These are phyloP conservation scores for Fusarium protoensiforme DNA, from an alignment of 2,329 filamentous ascomycete genomes.

Conservation along the genomic window DNA sequence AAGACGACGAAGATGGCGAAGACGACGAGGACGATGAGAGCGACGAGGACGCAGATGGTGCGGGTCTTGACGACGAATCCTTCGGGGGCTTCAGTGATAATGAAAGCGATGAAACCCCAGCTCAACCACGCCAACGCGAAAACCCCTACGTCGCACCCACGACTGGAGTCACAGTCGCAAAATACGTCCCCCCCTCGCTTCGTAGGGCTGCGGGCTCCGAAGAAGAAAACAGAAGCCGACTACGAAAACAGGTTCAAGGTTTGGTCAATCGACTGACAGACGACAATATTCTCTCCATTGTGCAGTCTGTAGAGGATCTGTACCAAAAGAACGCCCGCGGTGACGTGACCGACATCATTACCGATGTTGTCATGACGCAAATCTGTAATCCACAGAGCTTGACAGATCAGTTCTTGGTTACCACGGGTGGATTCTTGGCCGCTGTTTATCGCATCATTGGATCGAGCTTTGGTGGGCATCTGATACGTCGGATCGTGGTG, in stretches of 20 bases:
- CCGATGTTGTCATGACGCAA: conserved; percentile 81
- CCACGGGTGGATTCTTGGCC: conserved; percentile 89
- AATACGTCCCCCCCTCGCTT: conserved; percentile 92
- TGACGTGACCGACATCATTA: conserved; percentile 83
- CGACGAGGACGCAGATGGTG: conserved; percentile 28
- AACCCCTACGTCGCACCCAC: conserved; percentile 89
- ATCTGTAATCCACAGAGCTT: conserved; percentile 82
- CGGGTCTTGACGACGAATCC: conserved; percentile 47
- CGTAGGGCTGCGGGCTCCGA: conserved; percentile 72
- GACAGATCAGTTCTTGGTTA: conserved; percentile 88
- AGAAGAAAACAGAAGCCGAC: conserved; percentile 72
- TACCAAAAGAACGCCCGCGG: conserved; percentile 89
- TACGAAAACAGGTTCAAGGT: conserved; percentile 86
- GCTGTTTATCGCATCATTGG: conserved; percentile 89
- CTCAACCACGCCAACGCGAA: conserved; percentile 69
- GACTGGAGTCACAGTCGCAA: conserved; percentile 60
- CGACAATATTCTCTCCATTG: conserved; percentile 85
- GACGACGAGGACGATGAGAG: conserved; percentile 36
- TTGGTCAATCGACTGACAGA: conserved; percentile 94
- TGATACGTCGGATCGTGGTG: conserved; percentile 81
- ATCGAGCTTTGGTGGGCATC: conserved; percentile 87
- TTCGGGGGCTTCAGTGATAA: conserved; percentile 56
- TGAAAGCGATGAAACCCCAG: conserved; percentile 44
- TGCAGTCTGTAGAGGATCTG: conserved; percentile 83
- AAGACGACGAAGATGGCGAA: conserved; percentile 39